A percentile compares a stretch with the other conserved stretches of the same genome.
phyloP scores from a whole-genome alignment of 2,329 filamentous ascomycete species.

The Ophiostoma angusticollis region DNA sequence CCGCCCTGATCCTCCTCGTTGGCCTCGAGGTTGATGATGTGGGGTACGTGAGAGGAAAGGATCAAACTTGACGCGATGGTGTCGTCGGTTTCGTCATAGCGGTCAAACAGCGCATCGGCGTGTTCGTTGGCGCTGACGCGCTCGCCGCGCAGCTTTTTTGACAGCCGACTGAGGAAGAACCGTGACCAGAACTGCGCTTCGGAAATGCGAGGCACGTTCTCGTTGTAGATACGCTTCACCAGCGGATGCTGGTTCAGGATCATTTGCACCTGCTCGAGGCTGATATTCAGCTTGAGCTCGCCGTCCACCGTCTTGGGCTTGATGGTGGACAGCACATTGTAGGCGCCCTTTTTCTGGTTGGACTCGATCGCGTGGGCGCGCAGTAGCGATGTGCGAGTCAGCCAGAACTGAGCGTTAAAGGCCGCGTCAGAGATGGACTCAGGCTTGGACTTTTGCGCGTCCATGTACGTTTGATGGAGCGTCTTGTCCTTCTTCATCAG shows the following conservation, averaged over 20 bases:
- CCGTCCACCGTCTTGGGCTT: slow-evolving; percentile 68
- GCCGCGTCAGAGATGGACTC: slow-evolving; percentile 67
- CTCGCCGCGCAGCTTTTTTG: slow-evolving; percentile 85
- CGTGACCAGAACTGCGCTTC: slow-evolving; percentile 83
- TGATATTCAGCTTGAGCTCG: slow-evolving; percentile 63
- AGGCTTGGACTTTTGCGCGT: slow-evolving; percentile 71
- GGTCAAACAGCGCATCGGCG: slow-evolving; percentile 69
- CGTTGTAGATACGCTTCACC: slow-evolving; percentile 81
- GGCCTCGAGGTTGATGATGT: slow-evolving; percentile 82
- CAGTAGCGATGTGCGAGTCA: slow-evolving; percentile 70
- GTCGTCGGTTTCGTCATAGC: slow-evolving; percentile 64
- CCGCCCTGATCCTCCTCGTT: slow-evolving; percentile 94
- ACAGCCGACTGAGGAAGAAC: slow-evolving; percentile 83
- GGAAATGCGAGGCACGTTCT: slow-evolving; percentile 71
- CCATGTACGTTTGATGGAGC: slow-evolving; percentile 75
- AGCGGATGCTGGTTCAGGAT: slow-evolving; percentile 90
- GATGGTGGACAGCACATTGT: slow-evolving; percentile 85
- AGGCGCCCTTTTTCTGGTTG: slow-evolving; percentile 74
- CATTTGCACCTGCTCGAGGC: slow-evolving; percentile 80
- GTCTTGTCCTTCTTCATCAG: slow-evolving; percentile 68
- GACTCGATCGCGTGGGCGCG: slow-evolving; percentile 84
- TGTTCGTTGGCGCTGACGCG: slow-evolving; percentile 67
- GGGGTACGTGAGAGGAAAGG: slow-evolving; percentile 57
- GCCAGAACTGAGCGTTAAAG: slow-evolving; percentile 93
- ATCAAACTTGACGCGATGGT: slow-evolving; percentile 39